Evolutionary conservation across 345 rosid species (phyloP).

Genomic region (Camelina neglecta): DNA sequence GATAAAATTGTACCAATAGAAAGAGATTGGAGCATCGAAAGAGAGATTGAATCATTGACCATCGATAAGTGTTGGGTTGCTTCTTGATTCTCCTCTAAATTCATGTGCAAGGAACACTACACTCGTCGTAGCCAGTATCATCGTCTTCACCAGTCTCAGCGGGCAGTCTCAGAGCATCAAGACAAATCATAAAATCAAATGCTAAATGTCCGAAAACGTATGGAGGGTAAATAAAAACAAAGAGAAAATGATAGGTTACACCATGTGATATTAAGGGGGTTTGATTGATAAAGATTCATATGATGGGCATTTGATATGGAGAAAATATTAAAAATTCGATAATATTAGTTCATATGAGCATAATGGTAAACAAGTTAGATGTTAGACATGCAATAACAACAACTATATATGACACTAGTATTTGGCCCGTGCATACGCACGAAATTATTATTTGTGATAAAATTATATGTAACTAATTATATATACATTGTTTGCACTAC

Average conservation of each 20-base stretch:
- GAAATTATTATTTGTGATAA: no score
- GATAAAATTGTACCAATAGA: no score
- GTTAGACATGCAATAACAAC: background rate
- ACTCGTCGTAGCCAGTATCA: constrained; percentile 93
- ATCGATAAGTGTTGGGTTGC: no score
- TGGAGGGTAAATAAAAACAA: constrained; percentile 41
- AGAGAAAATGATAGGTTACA: constrained; percentile 23
- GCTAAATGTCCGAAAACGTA: constrained; percentile 33
- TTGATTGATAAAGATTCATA: constrained; percentile 20
- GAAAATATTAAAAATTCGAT: background rate
- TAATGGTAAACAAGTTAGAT: background rate
- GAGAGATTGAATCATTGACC: no score
- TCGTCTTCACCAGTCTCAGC: constrained; percentile 98
- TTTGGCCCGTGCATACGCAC: constrained; percentile 52
- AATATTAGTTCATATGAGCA: background rate
- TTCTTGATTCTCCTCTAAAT: constrained; percentile 19
- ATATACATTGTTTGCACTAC: no score
- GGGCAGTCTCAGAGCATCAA: constrained; percentile 93
- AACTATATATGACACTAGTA: constrained; percentile 18
- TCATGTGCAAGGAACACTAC: constrained; percentile 94
- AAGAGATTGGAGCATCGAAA: no score
- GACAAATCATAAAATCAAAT: constrained; percentile 38
- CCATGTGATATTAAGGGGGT: constrained; percentile 34
- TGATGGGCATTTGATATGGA: background rate
- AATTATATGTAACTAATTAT: no score